Evolutionary conservation across 140 eudicot genomes (phyloP).

Genomic region (Stevia rebaudiana): DNA sequence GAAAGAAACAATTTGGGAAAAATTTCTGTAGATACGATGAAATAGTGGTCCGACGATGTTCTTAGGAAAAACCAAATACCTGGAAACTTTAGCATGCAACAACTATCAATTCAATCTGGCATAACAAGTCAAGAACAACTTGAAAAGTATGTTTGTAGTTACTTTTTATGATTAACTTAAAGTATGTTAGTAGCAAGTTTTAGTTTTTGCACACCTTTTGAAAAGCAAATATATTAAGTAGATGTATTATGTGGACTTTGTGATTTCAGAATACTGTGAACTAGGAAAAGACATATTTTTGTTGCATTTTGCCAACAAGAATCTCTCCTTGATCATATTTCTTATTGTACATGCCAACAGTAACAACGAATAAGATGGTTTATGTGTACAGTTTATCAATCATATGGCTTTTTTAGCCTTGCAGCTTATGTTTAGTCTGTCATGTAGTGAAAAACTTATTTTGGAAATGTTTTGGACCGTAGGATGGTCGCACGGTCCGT

Average conservation of each 20-base stretch:
- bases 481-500: constrained; percentile 81
- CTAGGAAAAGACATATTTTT: constrained; percentile 5
- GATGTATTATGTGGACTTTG: neutral
- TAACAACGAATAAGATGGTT: constrained; percentile 18
- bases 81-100: constrained; percentile 10
- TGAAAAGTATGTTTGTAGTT: too few species aligned
- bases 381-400: neutral
- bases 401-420: constrained; percentile 5
- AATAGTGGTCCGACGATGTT: constrained; percentile 23
- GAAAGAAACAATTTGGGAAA: neutral
- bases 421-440: constrained; percentile 5
- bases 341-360: constrained; percentile 8
- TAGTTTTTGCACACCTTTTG: neutral
- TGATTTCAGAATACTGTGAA: neutral
- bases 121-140: constrained; percentile 14
- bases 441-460: constrained; percentile 11
- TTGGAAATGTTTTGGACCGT: constrained; percentile 17
- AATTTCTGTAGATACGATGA: neutral
- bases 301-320: constrained; percentile 27
- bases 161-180: neutral
- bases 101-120: constrained; percentile 9
- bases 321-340: neutral
- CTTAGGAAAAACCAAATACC: constrained; percentile 10
- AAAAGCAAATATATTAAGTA: neutral
- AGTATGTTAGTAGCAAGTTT: neutral